Base-by-base conservation (phyloP, 2,329 filamentous ascomycete genomes). In the Exophiala aquamarina region DNA sequence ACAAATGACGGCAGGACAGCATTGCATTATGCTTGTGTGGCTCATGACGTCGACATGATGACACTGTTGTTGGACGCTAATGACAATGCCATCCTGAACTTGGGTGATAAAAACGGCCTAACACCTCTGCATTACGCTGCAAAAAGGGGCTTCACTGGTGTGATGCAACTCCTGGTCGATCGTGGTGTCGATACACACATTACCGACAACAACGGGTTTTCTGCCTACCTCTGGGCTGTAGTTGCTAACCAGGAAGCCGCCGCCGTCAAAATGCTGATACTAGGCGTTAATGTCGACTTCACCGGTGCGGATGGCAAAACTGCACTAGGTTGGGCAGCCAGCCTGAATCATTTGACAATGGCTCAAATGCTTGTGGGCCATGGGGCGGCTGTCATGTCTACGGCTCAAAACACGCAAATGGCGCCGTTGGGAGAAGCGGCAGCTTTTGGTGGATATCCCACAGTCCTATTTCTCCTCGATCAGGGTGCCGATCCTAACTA, bases 51-150 rank as follows among this genome's bases (percentile, higher is more conserved):
- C n/a, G n/a, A n/a, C n/a, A n/a, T n/a, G n/a, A n/a, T n/a, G n/a
- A n/a, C n/a, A n/a, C n/a, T n/a, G n/a, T n/a, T n/a, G n/a, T n/a
- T n/a, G n/a, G n/a, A n/a, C n/a, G n/a, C n/a, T n/a, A n/a, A n/a
- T n/a, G n/a, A n/a, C n/a, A n/a, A n/a, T n/a, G n/a, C n/a, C n/a
- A n/a, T n/a, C n/a, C n/a, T 53, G 19, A 43, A 52, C 45, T 26
- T 41, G 3, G 38, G 46, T 32, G 57, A 58, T 35, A 35, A 56
- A 39, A 34, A 55, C 47, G 52, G 56, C 46, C 47, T 54, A 48
- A 60, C 56, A 41, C 38, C 56, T 32, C 46, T 60, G 50, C 58
- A 60, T 59, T 60, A 60, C 50, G 58, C 58, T 49, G 56, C 49
- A 26, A 49, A 56, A 38, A 56, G 42, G 44, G 55, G 49, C 48